Evolutionary conservation across 495 filamentous ascomycete genomes (phyloP).

Genomic region (Aspergillus baeticus): DNA sequence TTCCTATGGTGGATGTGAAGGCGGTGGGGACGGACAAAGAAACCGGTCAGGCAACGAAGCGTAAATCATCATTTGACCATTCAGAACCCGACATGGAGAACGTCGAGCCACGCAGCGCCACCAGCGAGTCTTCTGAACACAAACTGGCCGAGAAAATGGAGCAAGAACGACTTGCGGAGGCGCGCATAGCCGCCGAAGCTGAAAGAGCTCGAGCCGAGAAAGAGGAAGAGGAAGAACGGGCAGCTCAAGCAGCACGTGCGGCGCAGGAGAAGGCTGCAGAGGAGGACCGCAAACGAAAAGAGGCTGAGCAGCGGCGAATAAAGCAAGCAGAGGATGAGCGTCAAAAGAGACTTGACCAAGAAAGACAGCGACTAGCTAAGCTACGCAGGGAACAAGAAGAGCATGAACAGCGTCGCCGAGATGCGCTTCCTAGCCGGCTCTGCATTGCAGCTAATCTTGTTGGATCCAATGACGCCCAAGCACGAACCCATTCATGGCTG

Average conservation of each 20-base stretch:
- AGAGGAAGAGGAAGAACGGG: constrained; percentile 45
- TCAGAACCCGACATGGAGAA: constrained; percentile 44
- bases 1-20: constrained; percentile 29
- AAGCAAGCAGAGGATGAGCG: constrained; percentile 56
- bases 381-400: constrained; percentile 52
- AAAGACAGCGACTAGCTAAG: constrained; percentile 51
- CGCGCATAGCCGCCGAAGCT: constrained; percentile 44
- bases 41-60: constrained; percentile 34
- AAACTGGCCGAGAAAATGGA: constrained; percentile 19
- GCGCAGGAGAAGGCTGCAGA: constrained; percentile 51
- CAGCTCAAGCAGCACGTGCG: constrained; percentile 40
- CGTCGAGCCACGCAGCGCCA: constrained; percentile 12
- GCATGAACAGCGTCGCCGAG: constrained; percentile 55
- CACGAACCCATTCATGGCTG: constrained; percentile 43
- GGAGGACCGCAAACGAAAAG: constrained; percentile 51
- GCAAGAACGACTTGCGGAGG: constrained; percentile 30
- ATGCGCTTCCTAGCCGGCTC: constrained; percentile 54
- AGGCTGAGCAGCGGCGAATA: constrained; percentile 50
- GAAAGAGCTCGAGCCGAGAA: constrained; percentile 43
- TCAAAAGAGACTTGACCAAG: constrained; percentile 53
- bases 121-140: constrained; percentile 34
- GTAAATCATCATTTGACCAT: constrained; percentile 27
- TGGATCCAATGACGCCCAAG: constrained; percentile 45
- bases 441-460: constrained; percentile 49
- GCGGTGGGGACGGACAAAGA: constrained; percentile 39